phyloP scores from a whole-genome alignment of 2,329 filamentous ascomycete genomes.

The Fonsecaea pugnacius region DNA sequence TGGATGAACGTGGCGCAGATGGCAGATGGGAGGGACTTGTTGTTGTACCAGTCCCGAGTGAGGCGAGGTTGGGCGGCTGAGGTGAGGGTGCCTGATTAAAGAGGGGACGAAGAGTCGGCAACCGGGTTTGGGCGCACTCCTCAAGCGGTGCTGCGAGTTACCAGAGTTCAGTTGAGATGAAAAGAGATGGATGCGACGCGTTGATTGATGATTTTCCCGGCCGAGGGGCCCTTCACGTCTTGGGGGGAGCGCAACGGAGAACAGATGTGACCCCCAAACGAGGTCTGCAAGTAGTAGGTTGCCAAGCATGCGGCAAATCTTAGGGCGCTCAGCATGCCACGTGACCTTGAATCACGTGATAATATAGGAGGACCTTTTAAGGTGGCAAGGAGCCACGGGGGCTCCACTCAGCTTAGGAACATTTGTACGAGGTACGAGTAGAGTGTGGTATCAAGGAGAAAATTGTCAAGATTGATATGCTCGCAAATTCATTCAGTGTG shows the following conservation, averaged over 20 bases:
- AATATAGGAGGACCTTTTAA: background rate
- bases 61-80: conserved; percentile 23
- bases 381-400: background rate
- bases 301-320: conserved; percentile 7
- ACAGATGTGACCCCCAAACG: conserved; percentile 20
- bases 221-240: conserved; percentile 32
- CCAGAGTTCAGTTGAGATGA: conserved; percentile 31
- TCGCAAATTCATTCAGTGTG: background rate
- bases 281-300: conserved; percentile 11
- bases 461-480: background rate
- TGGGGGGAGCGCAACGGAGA: conserved; percentile 21
- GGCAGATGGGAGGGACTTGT: conserved; percentile 24
- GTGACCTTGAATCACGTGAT: background rate
- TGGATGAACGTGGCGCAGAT: conserved; percentile 43
- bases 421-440: background rate
- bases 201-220: conserved; percentile 35
- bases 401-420: background rate
- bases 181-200: conserved; percentile 35
- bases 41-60: conserved; percentile 15
- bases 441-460: background rate
- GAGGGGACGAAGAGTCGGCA: conserved; percentile 34
- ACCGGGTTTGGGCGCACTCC: conserved; percentile 29
- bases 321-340: background rate
- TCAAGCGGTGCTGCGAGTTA: conserved; percentile 24
- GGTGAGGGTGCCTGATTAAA: conserved; percentile 30